Base-by-base conservation (phyloP, 139 green algal species). In the Closterium sp. region DNA sequence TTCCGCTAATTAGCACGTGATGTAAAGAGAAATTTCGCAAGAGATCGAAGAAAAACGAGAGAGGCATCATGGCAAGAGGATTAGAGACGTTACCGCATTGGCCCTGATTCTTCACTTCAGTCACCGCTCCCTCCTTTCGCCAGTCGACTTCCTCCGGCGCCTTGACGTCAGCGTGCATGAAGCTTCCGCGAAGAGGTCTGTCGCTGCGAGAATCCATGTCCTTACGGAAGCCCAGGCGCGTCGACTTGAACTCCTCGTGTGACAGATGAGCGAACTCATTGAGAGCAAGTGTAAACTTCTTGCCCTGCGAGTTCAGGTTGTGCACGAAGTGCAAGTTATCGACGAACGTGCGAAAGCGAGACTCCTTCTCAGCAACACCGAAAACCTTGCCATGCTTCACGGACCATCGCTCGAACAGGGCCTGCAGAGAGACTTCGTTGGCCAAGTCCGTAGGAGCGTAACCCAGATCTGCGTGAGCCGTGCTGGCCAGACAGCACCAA, bases 91-190 rank as follows among this genome's bases (percentile, higher is more conserved):
- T 89, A 94, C 98, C 98, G 93, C 98, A 99, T 95, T 96, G 94
- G 12, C 85, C 88, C 90, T 99, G 98, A 94, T 99, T 99, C 95
- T 99, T 99, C 6, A 99, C 97, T 87, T 91, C 76, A 12, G 97
- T 97, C 0, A 99, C 98, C 5, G 96, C 98, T 30, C 93, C 95
- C 84, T 96, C 87, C 30, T 94, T 76, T 5, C 95, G 84, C 97
- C 98, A 99, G 94, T 99, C 97, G 1, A 98, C 88, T 4, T 87
- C 38, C 10, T 95, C 38, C 2, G 97, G 95, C 1, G 97, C 88
- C 32, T 64, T 33, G 1, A 94, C 90, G 28, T 94, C 89, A 32
- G 87, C 86, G 36, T 95, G 91, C 34, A 32, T 81, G 38, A 94
- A 93, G 21, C 28, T 95, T 33, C 35, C 87, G n/a, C 35, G 4